phyloP scores from a whole-genome alignment of 768 basidiomycete genomes.

The Guyanaporus albipodus region DNA sequence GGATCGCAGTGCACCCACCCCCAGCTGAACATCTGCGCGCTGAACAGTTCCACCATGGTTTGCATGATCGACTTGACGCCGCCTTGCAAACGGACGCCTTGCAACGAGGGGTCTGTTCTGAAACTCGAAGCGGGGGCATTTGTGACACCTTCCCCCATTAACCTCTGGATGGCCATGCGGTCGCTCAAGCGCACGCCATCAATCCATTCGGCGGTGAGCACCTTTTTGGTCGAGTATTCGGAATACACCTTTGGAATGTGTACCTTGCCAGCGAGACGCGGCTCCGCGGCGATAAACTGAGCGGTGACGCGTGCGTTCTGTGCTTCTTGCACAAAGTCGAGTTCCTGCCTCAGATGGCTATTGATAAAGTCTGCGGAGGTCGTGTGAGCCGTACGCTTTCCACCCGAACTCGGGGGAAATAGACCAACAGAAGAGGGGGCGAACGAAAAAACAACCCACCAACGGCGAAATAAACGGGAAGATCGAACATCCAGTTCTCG shows the following conservation, averaged over 20 bases:
- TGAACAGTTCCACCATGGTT: slow-evolving; percentile 82
- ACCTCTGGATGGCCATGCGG: slow-evolving; percentile 46
- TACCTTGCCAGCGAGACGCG: slow-evolving; percentile 63
- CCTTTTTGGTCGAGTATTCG: slow-evolving; percentile 66
- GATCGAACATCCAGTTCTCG: slow-evolving; percentile 76
- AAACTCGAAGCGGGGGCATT: neutral
- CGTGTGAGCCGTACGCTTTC: neutral
- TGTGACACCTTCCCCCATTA: slow-evolving; percentile 51
- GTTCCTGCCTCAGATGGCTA: slow-evolving; percentile 76
- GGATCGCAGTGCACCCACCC: slow-evolving; percentile 85
- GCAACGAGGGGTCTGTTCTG: slow-evolving; percentile 5
- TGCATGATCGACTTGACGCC: slow-evolving; percentile 71
- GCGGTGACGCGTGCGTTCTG: slow-evolving; percentile 71
- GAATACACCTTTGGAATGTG: slow-evolving; percentile 76
- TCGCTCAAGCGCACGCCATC: slow-evolving; percentile 73
- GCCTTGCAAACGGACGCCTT: slow-evolving; percentile 44
- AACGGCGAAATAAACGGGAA: slow-evolving; percentile 79
- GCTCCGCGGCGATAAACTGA: slow-evolving; percentile 63
- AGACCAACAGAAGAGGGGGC: no score
- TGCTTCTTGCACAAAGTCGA: slow-evolving; percentile 80
- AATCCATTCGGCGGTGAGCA: slow-evolving; percentile 86
- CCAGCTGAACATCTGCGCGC: slow-evolving; percentile 88
- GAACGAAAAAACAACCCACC: slow-evolving; percentile 50
- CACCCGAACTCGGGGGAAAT: neutral
- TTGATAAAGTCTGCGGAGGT: slow-evolving; percentile 62